A percentile compares a stretch with the other conserved stretches of the same genome.
These are phyloP conservation scores for Theileria orientalis DNA, from an alignment of 169 alveolate genomes.

Conservation along the genomic window DNA sequence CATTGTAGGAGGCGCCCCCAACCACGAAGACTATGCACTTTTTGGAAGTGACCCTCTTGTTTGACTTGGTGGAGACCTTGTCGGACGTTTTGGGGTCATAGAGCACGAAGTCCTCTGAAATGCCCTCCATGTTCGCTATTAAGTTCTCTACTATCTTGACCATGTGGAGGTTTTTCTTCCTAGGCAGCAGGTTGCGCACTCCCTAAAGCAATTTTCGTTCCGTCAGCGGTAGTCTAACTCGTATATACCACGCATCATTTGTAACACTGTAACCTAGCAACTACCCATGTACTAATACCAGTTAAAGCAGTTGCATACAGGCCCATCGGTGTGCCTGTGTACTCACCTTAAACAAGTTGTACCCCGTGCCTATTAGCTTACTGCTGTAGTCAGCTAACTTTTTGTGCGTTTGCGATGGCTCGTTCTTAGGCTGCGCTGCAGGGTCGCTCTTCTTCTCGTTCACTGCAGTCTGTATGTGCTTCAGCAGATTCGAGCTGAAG, in stretches of 20 bases:
- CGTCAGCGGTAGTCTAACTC: background rate
- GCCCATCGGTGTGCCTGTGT: too few species aligned
- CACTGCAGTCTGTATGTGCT: constrained; percentile 63
- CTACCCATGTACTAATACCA: too few species aligned
- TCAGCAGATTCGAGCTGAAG: constrained; percentile 50
- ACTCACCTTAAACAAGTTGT: constrained; percentile 36
- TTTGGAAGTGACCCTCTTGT: constrained; percentile 25
- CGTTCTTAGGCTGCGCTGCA: constrained; percentile 47
- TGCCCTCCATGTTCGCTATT: constrained; percentile 64
- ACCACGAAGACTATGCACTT: constrained; percentile 71
- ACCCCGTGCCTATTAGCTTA: constrained; percentile 73
- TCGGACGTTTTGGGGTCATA: constrained; percentile 69
- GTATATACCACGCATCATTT: too few species aligned
- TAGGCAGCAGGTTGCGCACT: constrained; percentile 66
- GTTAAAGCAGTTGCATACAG: too few species aligned
- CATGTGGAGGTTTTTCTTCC: constrained; percentile 70
- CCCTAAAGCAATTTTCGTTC: constrained; percentile 25
- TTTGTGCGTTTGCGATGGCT: constrained; percentile 64
- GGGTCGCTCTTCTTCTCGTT: constrained; percentile 2
- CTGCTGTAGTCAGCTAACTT: constrained; percentile 67
- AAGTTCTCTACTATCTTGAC: constrained; percentile 75
- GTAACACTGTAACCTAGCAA: too few species aligned
- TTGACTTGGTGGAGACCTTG: constrained; percentile 34
- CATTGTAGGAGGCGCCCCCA: constrained; percentile 83
- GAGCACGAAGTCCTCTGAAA: constrained; percentile 71